These are phyloP conservation scores for Ceratobasidium sp. DNA, from an alignment of 1,284 basidiomycete species.

Conservation along the genomic window DNA sequence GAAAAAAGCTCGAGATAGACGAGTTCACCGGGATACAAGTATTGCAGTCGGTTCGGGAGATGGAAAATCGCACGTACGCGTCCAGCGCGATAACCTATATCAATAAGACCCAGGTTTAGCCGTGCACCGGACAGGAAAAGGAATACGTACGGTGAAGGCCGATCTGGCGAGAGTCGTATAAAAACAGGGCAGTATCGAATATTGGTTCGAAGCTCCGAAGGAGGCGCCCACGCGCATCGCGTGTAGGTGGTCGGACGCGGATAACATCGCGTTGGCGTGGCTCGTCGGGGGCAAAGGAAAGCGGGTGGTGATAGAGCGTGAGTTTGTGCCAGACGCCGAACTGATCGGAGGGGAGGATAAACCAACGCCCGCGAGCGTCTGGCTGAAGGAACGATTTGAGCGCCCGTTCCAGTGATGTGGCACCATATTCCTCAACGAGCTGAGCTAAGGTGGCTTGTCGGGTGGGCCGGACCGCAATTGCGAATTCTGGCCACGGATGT, in stretches of 20 bases:
- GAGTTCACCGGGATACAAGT: constrained; percentile 4
- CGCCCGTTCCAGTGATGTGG: neutral
- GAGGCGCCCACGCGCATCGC: neutral
- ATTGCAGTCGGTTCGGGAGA: neutral
- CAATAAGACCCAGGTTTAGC: too few species aligned
- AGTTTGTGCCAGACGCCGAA: constrained; percentile 7
- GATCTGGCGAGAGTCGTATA: neutral
- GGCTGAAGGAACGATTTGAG: neutral
- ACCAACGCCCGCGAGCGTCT: neutral
- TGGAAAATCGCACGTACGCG: constrained; percentile 19
- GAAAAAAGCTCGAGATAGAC: constrained; percentile 28
- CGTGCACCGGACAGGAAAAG: too few species aligned
- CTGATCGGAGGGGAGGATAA: neutral
- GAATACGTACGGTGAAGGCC: constrained; percentile 1
- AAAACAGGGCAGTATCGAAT: neutral
- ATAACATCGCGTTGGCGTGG: neutral
- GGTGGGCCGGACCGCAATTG: neutral
- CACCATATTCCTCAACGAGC: neutral
- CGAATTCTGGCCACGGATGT: neutral
- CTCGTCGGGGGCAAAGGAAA: constrained; percentile 5
- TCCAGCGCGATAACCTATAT: constrained; percentile 17
- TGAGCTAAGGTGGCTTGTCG: neutral
- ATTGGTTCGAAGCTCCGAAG: neutral
- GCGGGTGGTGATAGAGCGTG: neutral
- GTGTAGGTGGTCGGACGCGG: neutral